phyloP scores from a whole-genome alignment of 139 green algal genomes.

The Chlorella ohadii region DNA sequence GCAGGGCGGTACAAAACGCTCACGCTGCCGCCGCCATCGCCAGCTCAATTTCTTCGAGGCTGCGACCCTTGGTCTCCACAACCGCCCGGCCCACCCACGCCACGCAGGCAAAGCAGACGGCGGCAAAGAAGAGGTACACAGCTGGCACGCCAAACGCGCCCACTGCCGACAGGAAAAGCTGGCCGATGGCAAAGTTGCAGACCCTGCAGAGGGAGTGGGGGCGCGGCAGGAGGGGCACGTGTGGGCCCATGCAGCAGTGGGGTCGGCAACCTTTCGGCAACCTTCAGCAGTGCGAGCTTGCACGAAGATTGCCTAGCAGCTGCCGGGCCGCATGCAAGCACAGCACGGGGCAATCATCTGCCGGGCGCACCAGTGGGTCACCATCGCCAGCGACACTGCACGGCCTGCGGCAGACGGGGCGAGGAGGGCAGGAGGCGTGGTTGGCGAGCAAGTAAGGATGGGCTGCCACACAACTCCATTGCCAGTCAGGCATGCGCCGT shows the following conservation, averaged over 20 bases:
- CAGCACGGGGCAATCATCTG: too few relatives aligned
- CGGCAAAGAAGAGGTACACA: slow-evolving; percentile 82
- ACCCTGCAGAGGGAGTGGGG: slow-evolving; percentile 42
- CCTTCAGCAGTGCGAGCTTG: too few relatives aligned
- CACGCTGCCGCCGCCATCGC: slow-evolving; percentile 43
- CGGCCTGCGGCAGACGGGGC: slow-evolving; percentile 37
- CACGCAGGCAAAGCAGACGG: slow-evolving; percentile 65
- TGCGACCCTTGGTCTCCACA: slow-evolving; percentile 85
- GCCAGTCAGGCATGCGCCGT: too few relatives aligned
- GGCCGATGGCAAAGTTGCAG: slow-evolving; percentile 88
- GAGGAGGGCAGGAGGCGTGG: background rate
- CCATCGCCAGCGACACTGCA: slow-evolving; percentile 69
- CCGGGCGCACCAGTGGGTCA: slow-evolving; percentile 59
- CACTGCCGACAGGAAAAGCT: slow-evolving; percentile 80
- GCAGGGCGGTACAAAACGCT: too few relatives aligned
- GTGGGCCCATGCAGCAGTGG: too few relatives aligned
- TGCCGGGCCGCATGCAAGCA: too few relatives aligned
- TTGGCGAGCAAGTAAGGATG: too few relatives aligned
- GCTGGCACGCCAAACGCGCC: slow-evolving; percentile 61
- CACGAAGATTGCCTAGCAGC: too few relatives aligned
- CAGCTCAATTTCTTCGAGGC: slow-evolving; percentile 84
- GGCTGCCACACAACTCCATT: too few relatives aligned
- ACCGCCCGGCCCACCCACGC: slow-evolving; percentile 66
- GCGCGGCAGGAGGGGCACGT: too few relatives aligned
- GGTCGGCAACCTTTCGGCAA: too few relatives aligned